Percentiles rank a stretch among this genome's conserved stretches.
Conservation (phyloP, 2,329 filamentous ascomycete species). For the Trichoderma gracile region DNA sequence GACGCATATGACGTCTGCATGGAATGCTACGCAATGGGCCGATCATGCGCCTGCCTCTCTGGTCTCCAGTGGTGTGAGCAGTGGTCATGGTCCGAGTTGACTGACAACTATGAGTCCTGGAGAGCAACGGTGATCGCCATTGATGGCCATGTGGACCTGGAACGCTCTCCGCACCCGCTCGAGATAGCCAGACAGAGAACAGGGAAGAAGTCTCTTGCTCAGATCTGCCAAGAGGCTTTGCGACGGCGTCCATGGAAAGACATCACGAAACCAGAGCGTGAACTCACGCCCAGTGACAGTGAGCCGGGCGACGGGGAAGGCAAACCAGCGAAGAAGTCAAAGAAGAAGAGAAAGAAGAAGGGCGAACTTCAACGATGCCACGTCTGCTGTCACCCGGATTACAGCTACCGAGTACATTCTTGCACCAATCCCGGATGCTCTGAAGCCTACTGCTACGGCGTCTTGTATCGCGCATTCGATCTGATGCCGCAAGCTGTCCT, state of each 20-base stretch:
- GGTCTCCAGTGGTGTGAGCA: conserved; percentile 90
- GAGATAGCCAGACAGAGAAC: conserved; percentile 66
- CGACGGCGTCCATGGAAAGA: conserved; percentile 79
- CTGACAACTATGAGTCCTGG: conserved; percentile 79
- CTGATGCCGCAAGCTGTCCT: conserved; percentile 81
- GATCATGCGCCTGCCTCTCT: conserved; percentile 87
- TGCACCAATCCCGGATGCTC: conserved; percentile 72
- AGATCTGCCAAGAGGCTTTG: conserved; percentile 92
- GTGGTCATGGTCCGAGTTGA: conserved; percentile 79
- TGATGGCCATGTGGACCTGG: conserved; percentile 65
- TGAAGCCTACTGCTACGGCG: conserved; percentile 87
- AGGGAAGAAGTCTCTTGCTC: conserved; percentile 77
- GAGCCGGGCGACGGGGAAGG: conserved; percentile 64
- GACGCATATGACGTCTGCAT: conserved; percentile 96
- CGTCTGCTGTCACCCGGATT: conserved; percentile 77
- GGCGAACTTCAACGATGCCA: conserved; percentile 69
- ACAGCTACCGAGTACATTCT: conserved; percentile 79
- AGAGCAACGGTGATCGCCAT: conserved; percentile 74
- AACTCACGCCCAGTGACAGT: conserved; percentile 50
- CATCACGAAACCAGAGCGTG: conserved; percentile 61
- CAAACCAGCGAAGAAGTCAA: conserved; percentile 61
- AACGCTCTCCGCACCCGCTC: conserved; percentile 68
- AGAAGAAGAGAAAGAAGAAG: conserved; percentile 50
- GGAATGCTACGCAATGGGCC: conserved; percentile 97
- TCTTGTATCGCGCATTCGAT: conserved; percentile 87